Conservation (phyloP, 2,329 filamentous ascomycete species). For the Monilinia fructicola region DNA sequence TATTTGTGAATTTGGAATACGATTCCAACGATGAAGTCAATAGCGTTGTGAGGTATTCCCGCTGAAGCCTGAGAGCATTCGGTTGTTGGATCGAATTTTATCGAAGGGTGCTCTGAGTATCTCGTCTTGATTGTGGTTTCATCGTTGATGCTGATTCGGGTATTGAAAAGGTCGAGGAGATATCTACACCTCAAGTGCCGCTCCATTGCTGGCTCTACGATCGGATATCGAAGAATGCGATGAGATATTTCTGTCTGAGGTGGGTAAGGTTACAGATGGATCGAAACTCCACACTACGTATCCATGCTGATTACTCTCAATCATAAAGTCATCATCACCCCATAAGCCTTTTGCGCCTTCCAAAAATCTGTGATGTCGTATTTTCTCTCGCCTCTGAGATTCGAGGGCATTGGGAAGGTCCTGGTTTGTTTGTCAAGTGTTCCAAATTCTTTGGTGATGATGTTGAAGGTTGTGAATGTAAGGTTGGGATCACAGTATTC, state of each 20-base stretch:
- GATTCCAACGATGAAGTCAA: too few relatives aligned
- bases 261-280: background rate
- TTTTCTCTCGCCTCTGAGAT: too few relatives aligned
- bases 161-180: too few relatives aligned
- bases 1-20: too few relatives aligned
- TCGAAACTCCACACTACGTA: slow-evolving; percentile 33
- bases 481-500: background rate
- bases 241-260: background rate
- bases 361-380: too few relatives aligned
- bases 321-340: slow-evolving; percentile 33
- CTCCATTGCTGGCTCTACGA: background rate
- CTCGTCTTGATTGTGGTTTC: too few relatives aligned
- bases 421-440: slow-evolving; percentile 12
- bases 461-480: slow-evolving; percentile 25
- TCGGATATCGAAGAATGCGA: background rate
- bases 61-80: too few relatives aligned
- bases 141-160: too few relatives aligned
- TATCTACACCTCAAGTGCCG: background rate
- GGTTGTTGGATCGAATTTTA: too few relatives aligned
- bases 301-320: slow-evolving; percentile 23
- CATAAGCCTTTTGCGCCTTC: background rate
- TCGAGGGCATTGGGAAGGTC: background rate
- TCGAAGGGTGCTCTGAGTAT: too few relatives aligned
- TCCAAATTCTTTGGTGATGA: slow-evolving; percentile 22
- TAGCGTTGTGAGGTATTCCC: too few relatives aligned